Base-by-base conservation (phyloP, 352 stramenopile species). In the Aphanomyces euteiches region DNA sequence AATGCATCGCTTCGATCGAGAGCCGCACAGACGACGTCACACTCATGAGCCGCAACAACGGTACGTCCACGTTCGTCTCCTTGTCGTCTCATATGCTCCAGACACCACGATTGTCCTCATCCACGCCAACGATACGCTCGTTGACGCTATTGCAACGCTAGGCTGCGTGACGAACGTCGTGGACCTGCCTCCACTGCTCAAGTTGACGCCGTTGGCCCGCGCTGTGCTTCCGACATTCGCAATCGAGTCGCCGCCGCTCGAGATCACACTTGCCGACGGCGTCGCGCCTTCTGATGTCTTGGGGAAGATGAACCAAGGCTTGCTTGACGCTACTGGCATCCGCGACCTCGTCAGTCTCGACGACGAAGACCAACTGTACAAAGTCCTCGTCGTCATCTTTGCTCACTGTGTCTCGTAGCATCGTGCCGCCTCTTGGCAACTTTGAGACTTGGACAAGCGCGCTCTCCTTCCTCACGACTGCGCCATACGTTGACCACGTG, bases 171-270 rank as follows among this genome's bases (percentile, higher is more conserved):
- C 79, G 3, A 73, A 63, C 47, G 74, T 90, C 38, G 66, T 85
- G 47, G 66, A 81, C 47, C 48, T 89, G 19, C 82, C 81, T 6
- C 45, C 75, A 28, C 78, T 93, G 47, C 63, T 73, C 17, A 93
- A 92, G 69, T 73, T 93, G n/a, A 78, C 87, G 75, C 86, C 86
- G 12, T 90, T 93, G 17, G 82, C 80, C 5, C 73, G 82, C 39
- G 87, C 78, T 47, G 74, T 77, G 43, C 43, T n/a, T 47, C 71
- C 71, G 10, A 79, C 85, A 45, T 17, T 61, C 13, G 77, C 72
- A 2, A 57, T 73, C 4, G 67, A 72, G n/a, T 72, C 76, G 3
- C 85, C 85, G 17, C 72, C 75, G 12, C 79, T 92, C 77, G 85
- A 90, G 63, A 79, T 93, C 40, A 73, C 79, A 41, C 60, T 92